A percentile compares a stretch with the other conserved stretches of the same genome.
Evolutionary conservation across 2,329 filamentous ascomycete species (phyloP).

Genomic region (Colletotrichum tabaci): DNA sequence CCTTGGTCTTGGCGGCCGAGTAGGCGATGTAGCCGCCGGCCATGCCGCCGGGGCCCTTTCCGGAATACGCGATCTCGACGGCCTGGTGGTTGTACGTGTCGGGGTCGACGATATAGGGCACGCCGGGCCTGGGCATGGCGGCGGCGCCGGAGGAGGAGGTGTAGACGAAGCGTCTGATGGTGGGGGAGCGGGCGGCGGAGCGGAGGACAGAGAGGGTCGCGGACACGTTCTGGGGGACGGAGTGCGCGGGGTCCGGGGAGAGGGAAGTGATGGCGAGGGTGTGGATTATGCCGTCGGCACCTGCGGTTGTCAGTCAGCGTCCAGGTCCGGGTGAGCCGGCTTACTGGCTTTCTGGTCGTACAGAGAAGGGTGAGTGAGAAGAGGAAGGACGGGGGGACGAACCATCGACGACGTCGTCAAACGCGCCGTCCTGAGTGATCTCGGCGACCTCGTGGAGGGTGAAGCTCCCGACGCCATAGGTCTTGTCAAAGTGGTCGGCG

Average conservation of each 20-base stretch:
- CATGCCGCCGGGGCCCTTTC: too few species aligned
- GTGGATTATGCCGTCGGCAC: too few species aligned
- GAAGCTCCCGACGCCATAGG: constrained; percentile 52
- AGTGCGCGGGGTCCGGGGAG: too few species aligned
- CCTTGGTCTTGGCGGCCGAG: too few species aligned
- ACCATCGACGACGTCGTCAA: constrained; percentile 49
- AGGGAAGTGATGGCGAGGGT: too few species aligned
- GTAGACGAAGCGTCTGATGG: constrained; percentile 57
- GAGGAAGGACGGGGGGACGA: not conserved
- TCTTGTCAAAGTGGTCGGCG: constrained; percentile 47
- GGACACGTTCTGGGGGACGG: too few species aligned
- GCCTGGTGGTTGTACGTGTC: constrained; percentile 44
- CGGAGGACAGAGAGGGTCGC: too few species aligned
- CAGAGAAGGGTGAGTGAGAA: not conserved
- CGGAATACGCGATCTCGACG: too few species aligned
- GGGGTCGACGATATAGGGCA: constrained; percentile 41
- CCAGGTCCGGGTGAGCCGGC: too few species aligned
- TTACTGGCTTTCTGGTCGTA: too few species aligned
- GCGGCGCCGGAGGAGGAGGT: constrained; percentile 53
- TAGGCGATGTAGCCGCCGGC: too few species aligned
- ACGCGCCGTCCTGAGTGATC: constrained; percentile 48
- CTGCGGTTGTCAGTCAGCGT: too few species aligned
- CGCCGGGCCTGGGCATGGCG: constrained; percentile 44
- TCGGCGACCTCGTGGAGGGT: constrained; percentile 53
- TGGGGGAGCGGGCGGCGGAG: constrained; percentile 43